Evolutionary conservation across 164 flowering plant genomes (phyloP), one percentile per base, ranked within the genome.

Genomic region (Vitis amurensis): DNA sequence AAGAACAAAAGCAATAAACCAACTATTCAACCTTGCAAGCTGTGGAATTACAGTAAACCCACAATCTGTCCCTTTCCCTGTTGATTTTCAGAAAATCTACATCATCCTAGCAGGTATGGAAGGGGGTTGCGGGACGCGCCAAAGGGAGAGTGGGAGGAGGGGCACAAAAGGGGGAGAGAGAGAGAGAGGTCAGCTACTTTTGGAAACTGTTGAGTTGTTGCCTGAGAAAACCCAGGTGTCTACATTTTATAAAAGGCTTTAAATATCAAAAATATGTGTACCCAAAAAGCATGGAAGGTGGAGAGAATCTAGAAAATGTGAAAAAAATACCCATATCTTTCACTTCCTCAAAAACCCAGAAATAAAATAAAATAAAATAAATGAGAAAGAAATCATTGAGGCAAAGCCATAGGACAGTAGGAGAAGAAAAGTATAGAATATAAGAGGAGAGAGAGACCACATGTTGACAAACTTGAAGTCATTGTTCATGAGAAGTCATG

Each of bases 381-480:
- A 56, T 47, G 66, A 15, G 65, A 37, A 73, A 73, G 68, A 71
- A 71, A 76, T 64, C 66, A 67, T 68, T 66, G 67, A 68, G 63
- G 62, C 60, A 67, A 58, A 64, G 64, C 50, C 65, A 48, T 17
- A 19, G 50, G 57, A 48, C 64, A 31, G 3, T 23, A 64, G 72
- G 69, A 37, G 75, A 73, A 70, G 71, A 67, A 71, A 73, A 69
- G 73, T 58, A 53, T 49, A 16, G 52, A 66, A 64, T 69, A 61
- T 56, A 66, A 55, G 29, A 68, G 64, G 66, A 37, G 44, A 37
- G 44, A 10, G 55, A 68, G 73, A 72, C 63, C 72, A 78, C 71
- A 61, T 73, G 78, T 71, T 74, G 78, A 80, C 79, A 77, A 74
- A 66, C 61, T 80, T 71, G 31, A 68, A 72, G 77, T 78, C 80